Conservation (phyloP, 1,284 basidiomycete genomes). For the Polyporus tsugae region DNA sequence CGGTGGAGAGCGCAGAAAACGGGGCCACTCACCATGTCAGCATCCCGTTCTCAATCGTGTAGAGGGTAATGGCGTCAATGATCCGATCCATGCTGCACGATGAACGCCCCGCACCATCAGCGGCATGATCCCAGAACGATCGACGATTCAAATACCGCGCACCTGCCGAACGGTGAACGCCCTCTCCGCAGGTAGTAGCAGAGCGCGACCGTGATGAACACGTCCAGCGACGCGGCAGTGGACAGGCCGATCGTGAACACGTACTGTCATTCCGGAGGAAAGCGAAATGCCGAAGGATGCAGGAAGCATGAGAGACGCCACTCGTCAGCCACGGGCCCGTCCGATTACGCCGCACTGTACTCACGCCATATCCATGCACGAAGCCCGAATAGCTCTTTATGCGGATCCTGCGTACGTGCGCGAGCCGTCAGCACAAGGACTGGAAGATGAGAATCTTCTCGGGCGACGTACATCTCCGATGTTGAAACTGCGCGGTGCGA, state of each 20-base stretch:
- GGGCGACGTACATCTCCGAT: slow-evolving; percentile 43
- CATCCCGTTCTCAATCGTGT: slow-evolving; percentile 60
- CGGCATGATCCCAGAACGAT: background rate
- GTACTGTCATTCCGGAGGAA: slow-evolving; percentile 47
- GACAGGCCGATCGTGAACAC: slow-evolving; percentile 63
- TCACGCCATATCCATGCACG: slow-evolving; percentile 27
- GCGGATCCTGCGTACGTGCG: slow-evolving; percentile 27
- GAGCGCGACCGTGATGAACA: slow-evolving; percentile 57
- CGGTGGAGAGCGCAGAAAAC: background rate
- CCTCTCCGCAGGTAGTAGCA: slow-evolving; percentile 55
- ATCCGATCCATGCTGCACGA: slow-evolving; percentile 52
- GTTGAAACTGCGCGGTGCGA: slow-evolving; percentile 39
- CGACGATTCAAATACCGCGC: slow-evolving; percentile 8
- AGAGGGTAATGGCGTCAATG: slow-evolving; percentile 57
- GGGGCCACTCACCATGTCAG: slow-evolving; percentile 53
- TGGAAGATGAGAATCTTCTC: background rate
- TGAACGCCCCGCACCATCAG: background rate
- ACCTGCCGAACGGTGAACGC: slow-evolving; percentile 52
- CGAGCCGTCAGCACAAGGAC: background rate
- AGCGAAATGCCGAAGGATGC: background rate
- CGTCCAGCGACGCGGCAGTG: slow-evolving; percentile 57
- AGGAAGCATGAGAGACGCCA: background rate
- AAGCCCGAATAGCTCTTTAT: slow-evolving; percentile 43
- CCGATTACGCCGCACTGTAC: slow-evolving; percentile 8
- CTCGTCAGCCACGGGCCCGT: background rate